These are phyloP conservation scores for Penicillium vulpinum DNA, from an alignment of 2,329 filamentous ascomycete species.

Conservation along the genomic window DNA sequence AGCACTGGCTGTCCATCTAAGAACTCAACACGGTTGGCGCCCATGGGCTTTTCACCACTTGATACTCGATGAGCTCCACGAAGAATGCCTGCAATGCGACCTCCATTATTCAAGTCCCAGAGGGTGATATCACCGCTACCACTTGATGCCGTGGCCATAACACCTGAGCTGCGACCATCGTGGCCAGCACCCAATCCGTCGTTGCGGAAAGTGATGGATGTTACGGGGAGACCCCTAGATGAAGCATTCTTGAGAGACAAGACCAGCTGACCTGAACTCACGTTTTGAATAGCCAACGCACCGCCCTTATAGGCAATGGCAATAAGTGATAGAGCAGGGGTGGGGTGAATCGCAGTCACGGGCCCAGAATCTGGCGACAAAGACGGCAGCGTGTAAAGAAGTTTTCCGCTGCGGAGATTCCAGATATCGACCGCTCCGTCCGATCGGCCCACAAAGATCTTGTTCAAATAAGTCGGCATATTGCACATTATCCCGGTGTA, in stretches of 20 bases:
- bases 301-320: conserved; percentile 86
- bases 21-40: conserved; percentile 86
- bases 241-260: conserved; percentile 68
- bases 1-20: conserved; percentile 85
- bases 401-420: conserved; percentile 89
- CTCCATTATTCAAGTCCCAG: conserved; percentile 92
- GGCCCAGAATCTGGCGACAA: conserved; percentile 70
- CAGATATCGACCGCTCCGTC: conserved; percentile 95
- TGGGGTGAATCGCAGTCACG: conserved; percentile 83
- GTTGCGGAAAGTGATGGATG: conserved; percentile 84
- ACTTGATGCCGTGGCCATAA: conserved; percentile 86
- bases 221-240: conserved; percentile 64
- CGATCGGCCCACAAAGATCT: conserved; percentile 82
- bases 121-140: conserved; percentile 86
- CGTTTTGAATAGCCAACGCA: conserved; percentile 75
- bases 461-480: conserved; percentile 95
- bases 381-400: conserved; percentile 86
- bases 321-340: conserved; percentile 78
- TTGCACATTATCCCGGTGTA: conserved; percentile 78
- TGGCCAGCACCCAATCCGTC: conserved; percentile 86
- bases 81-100: conserved; percentile 80
- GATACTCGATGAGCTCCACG: conserved; percentile 76
- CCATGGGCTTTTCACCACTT: conserved; percentile 61
- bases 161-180: conserved; percentile 79
- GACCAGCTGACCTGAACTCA: conserved; percentile 72